Percentiles rank a stretch among this genome's conserved stretches.
Evolutionary conservation across 2,329 filamentous ascomycete species (phyloP).

Genomic region (Lomentospora prolificans): DNA sequence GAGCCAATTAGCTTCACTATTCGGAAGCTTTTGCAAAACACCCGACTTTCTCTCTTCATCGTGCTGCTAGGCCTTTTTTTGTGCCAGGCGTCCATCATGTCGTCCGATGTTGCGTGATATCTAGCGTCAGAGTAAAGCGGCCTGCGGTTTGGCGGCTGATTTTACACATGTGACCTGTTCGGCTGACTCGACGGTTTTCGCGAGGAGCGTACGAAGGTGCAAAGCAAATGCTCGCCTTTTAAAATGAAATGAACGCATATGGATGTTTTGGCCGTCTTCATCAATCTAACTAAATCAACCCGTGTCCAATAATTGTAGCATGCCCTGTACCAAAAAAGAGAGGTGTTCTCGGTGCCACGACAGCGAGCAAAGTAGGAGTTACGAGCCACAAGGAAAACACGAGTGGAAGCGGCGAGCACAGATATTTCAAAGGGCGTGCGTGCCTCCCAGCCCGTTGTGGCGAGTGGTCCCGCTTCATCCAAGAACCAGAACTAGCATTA

Average conservation of each 20-base stretch:
- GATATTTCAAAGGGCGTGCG: neutral
- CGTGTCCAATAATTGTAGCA: neutral
- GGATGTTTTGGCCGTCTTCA: neutral
- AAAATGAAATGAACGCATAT: too few relatives aligned
- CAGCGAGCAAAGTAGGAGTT: neutral
- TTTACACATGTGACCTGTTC: neutral
- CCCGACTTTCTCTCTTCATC: neutral
- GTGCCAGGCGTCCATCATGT: neutral
- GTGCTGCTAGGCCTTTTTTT: too few relatives aligned
- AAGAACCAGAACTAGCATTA: neutral
- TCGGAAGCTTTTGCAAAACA: too few relatives aligned
- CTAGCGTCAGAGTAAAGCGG: conserved; percentile 22
- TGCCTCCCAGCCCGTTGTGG: neutral
- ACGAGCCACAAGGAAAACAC: neutral
- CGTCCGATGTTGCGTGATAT: conserved; percentile 19
- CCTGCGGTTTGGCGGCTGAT: too few relatives aligned
- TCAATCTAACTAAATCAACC: neutral
- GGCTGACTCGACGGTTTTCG: neutral
- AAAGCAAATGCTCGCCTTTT: too few relatives aligned
- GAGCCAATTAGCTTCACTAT: too few relatives aligned
- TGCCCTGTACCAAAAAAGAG: neutral
- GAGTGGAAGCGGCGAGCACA: conserved; percentile 10
- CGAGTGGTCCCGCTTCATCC: neutral
- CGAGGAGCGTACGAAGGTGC: too few relatives aligned
- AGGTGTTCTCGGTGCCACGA: conserved; percentile 11